A percentile compares a stretch with the other conserved stretches of the same genome.
Conservation (phyloP, 495 filamentous ascomycete species). For the Cetradonia linearis region DNA sequence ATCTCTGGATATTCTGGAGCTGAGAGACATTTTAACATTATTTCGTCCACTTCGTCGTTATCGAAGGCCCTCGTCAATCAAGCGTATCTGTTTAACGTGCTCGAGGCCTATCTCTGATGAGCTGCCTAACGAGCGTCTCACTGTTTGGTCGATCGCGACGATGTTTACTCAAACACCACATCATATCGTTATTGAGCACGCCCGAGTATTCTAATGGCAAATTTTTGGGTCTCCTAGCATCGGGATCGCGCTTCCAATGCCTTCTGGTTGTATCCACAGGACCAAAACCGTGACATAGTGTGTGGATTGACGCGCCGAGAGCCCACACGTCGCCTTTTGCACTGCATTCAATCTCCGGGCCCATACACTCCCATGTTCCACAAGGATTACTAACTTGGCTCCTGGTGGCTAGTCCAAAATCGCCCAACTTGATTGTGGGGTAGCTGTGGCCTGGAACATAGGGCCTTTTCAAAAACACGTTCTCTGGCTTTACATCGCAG, state of each 20-base stretch:
- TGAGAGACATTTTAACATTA: not conserved
- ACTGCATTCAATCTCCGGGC: not conserved
- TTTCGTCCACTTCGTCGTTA: not conserved
- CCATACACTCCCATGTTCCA: not conserved
- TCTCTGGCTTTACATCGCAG: constrained; percentile 9
- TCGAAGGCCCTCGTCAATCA: not conserved
- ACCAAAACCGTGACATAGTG: not conserved
- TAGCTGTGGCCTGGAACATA: not conserved
- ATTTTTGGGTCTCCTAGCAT: not conserved
- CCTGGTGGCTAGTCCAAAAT: not conserved
- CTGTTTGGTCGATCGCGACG: not conserved
- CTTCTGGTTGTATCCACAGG: not conserved
- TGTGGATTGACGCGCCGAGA: not conserved
- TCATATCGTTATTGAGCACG: not conserved
- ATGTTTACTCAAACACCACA: not conserved
- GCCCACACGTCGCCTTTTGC: not conserved
- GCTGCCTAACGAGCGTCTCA: not conserved
- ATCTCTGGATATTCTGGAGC: too few species aligned
- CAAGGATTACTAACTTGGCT: not conserved
- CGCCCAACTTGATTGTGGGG: constrained; percentile 2
- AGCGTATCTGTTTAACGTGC: not conserved
- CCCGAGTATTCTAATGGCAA: not conserved
- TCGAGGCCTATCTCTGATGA: not conserved
- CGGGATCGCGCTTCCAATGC: not conserved
- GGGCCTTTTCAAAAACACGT: not conserved